These are phyloP conservation scores for Tremella mesenterica DNA, from an alignment of 768 basidiomycete species.

Conservation along the genomic window DNA sequence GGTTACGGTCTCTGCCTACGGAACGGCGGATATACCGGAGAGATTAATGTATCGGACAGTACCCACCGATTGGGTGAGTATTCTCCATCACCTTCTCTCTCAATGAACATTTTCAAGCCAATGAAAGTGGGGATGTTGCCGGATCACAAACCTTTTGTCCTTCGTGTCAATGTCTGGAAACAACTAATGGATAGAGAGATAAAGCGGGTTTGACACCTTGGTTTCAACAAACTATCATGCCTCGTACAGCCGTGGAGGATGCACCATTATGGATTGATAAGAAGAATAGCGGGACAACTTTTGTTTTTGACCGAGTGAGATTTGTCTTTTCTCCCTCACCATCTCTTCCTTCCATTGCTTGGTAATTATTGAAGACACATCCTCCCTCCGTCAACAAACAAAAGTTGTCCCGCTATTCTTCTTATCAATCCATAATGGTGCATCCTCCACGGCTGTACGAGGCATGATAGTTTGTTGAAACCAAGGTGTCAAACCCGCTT, in stretches of 20 bases:
- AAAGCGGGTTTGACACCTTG: constrained; percentile 27
- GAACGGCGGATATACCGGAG: constrained; percentile 19
- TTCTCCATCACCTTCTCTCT: neutral
- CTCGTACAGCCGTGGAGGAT: constrained; percentile 26
- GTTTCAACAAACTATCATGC: constrained; percentile 28
- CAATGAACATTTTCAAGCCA: too few species aligned
- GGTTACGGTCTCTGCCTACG: constrained; percentile 16
- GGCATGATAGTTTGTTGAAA: constrained; percentile 28
- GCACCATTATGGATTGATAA: constrained; percentile 22
- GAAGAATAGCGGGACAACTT: constrained; percentile 13
- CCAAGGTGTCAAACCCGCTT: constrained; percentile 29
- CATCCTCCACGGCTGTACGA: constrained; percentile 24
- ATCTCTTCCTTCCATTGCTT: too few species aligned
- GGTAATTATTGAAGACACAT: too few species aligned
- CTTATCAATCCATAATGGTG: constrained; percentile 21
- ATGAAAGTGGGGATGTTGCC: too few species aligned
- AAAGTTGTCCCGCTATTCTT: constrained; percentile 14
- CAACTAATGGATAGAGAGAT: constrained; percentile 9
- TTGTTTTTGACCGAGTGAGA: constrained; percentile 28
- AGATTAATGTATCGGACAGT: constrained; percentile 24
- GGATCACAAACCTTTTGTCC: neutral
- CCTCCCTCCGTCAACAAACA: too few species aligned
- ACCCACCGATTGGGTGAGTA: constrained; percentile 27
- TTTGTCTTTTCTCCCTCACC: too few species aligned
- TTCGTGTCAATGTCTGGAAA: too few species aligned